Conservation (phyloP, 805 yeast genomes). For the Brettanomyces anomalus region DNA sequence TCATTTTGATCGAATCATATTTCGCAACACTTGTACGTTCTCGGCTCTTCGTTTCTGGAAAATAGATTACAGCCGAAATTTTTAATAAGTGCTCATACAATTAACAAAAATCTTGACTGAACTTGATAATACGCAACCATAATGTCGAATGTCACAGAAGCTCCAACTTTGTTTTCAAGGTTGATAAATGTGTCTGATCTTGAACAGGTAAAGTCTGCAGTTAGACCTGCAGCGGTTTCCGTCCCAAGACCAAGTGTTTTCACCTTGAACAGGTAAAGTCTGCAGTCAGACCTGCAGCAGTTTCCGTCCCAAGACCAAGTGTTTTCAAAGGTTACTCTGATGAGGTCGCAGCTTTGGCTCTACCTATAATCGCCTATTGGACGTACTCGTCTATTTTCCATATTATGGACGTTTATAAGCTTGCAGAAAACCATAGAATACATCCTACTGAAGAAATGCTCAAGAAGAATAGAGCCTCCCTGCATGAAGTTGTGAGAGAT, state of each 20-base stretch:
- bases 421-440: slow-evolving; percentile 78
- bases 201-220: neutral
- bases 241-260: slow-evolving; percentile 1
- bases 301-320: neutral
- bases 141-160: neutral
- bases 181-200: slow-evolving; percentile 1
- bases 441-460: slow-evolving; percentile 86
- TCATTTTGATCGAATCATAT: too few relatives aligned
- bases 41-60: too few relatives aligned
- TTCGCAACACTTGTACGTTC: too few relatives aligned
- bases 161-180: neutral
- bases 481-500: slow-evolving; percentile 64
- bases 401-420: slow-evolving; percentile 59
- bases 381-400: slow-evolving; percentile 63
- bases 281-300: slow-evolving; percentile 1
- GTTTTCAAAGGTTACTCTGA: slow-evolving; percentile 1
- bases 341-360: slow-evolving; percentile 2
- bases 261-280: too few relatives aligned
- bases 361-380: slow-evolving; percentile 85
- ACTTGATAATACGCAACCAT: too few relatives aligned
- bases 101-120: too few relatives aligned
- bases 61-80: too few relatives aligned
- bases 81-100: too few relatives aligned
- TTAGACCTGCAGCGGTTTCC: neutral
- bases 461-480: slow-evolving; percentile 65